These are phyloP conservation scores for Biscutella auriculata DNA, from an alignment of 441 rosid genomes.

Conservation along the genomic window DNA sequence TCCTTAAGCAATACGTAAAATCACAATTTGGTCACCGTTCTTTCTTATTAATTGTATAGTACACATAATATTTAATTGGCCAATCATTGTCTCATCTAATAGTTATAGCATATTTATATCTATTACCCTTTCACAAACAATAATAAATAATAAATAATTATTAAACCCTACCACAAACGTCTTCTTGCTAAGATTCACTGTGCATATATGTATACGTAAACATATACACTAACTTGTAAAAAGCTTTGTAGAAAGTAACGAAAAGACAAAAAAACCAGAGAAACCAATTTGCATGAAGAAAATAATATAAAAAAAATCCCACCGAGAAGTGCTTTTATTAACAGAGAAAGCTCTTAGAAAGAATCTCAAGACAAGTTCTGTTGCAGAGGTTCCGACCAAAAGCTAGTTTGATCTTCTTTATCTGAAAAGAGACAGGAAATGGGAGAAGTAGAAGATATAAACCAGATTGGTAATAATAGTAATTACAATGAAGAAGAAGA, in stretches of 20 bases:
- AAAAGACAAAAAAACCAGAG: not conserved
- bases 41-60: not conserved
- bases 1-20: not conserved
- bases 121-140: constrained; percentile 5
- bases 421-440: constrained; percentile 30
- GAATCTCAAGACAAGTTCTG: constrained; percentile 20
- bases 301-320: not conserved
- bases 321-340: constrained; percentile 6
- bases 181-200: not conserved
- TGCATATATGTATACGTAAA: not conserved
- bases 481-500: constrained; percentile 13
- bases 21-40: not conserved
- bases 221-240: not conserved
- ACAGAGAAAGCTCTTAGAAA: constrained; percentile 15
- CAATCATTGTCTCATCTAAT: constrained; percentile 18
- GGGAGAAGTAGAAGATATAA: constrained; percentile 1
- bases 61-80: not conserved
- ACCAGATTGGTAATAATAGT: constrained; percentile 20
- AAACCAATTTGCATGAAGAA: constrained; percentile 10
- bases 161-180: not conserved
- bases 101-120: constrained; percentile 11
- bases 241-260: not conserved
- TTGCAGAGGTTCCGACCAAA: constrained; percentile 25
- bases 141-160: no score
- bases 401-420: constrained; percentile 11